Evolutionary conservation across 2,329 filamentous ascomycete species (phyloP).

Genomic region (Ambrosiella xylebori): DNA sequence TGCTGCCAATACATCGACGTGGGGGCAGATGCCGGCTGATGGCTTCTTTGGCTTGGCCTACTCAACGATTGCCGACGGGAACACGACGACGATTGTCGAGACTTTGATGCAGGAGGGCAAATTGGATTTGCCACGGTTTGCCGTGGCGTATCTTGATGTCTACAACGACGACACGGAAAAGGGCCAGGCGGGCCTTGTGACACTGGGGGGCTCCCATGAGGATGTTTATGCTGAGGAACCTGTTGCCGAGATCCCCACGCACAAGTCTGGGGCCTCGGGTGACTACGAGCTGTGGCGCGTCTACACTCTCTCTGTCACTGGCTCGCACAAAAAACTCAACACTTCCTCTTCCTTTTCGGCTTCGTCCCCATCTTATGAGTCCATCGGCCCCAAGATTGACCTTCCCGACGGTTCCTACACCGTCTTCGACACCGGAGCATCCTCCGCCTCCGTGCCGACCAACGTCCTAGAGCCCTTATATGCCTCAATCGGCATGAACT

Average conservation of each 20-base stretch:
- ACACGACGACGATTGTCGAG: constrained; percentile 20
- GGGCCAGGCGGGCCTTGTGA: constrained; percentile 15
- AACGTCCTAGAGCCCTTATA: constrained; percentile 18
- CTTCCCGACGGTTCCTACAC: constrained; percentile 9
- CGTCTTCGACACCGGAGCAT: constrained; percentile 22
- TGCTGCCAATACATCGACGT: constrained; percentile 17
- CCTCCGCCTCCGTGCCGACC: constrained; percentile 17
- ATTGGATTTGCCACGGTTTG: constrained; percentile 20
- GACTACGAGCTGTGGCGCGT: constrained; percentile 21
- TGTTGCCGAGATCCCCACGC: constrained; percentile 14
- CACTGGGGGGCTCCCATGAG: constrained; percentile 20
- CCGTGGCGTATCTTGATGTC: constrained; percentile 18
- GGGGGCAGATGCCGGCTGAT: constrained; percentile 18
- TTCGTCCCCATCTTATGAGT: constrained; percentile 15
- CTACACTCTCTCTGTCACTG: constrained; percentile 14
- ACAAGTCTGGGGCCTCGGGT: constrained; percentile 3
- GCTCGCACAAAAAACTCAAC: constrained; percentile 2
- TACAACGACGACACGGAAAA: constrained; percentile 11
- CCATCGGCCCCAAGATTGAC: neutral
- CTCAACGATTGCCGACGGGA: constrained; percentile 18
- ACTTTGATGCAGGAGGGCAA: constrained; percentile 18
- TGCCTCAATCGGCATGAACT: constrained; percentile 22
- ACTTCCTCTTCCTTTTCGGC: constrained; percentile 3
- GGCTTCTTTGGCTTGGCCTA: constrained; percentile 23
- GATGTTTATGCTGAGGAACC: constrained; percentile 18